Evolutionary conservation across 305 asterid species (phyloP).

Genomic region (Solanum hybrid): DNA sequence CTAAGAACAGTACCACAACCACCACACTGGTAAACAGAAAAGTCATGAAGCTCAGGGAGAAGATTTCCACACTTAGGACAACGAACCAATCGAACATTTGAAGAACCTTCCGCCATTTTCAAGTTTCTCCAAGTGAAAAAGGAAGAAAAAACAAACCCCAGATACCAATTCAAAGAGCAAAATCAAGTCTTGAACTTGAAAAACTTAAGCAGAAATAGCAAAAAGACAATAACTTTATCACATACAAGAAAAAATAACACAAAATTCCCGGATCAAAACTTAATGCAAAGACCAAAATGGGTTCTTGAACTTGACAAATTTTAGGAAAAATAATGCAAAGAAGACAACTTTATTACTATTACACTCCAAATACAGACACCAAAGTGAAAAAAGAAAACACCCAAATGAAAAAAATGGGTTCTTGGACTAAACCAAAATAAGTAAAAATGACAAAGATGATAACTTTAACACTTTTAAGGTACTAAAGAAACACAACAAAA

Average conservation of each 20-base stretch:
- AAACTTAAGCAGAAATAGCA: neutral
- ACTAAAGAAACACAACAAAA: neutral
- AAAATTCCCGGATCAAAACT: neutral
- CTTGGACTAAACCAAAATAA: neutral
- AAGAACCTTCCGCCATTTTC: constrained; percentile 53
- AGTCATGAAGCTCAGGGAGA: constrained; percentile 68
- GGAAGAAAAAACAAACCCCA: neutral
- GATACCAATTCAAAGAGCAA: neutral
- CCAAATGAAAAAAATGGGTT: neutral
- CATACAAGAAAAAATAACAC: neutral
- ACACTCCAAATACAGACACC: neutral
- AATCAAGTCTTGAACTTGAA: neutral
- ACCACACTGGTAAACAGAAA: constrained; percentile 84
- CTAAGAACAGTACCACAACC: constrained; percentile 80
- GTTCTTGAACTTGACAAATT: neutral
- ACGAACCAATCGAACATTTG: constrained; percentile 67
- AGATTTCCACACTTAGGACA: constrained; percentile 94
- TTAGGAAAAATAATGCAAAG: neutral
- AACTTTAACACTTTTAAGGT: neutral
- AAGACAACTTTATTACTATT: neutral
- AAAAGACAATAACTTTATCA: neutral
- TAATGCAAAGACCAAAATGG: neutral
- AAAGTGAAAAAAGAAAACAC: neutral
- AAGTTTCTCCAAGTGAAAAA: neutral
- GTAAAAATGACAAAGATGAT: neutral